Percentiles rank a stretch among this genome's conserved stretches.
Evolutionary conservation across 2,329 filamentous ascomycete genomes (phyloP).

Genomic region (Amylocarpus encephaloides): DNA sequence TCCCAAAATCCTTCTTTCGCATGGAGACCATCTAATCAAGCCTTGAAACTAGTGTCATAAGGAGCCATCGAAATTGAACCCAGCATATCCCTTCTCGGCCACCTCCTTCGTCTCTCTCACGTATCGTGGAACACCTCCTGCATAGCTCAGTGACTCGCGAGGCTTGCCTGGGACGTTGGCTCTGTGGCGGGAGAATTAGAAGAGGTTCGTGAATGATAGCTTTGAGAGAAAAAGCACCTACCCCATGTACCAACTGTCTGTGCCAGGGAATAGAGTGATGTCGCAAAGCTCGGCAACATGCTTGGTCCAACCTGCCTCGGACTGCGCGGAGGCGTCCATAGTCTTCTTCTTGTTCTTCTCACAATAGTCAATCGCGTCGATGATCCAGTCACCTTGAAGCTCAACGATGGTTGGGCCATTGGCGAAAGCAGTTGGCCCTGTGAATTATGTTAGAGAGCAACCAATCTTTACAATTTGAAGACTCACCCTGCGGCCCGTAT

Average conservation of each 20-base stretch:
- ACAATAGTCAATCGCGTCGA: slow-evolving; percentile 30
- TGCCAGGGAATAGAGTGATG: slow-evolving; percentile 28
- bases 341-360: slow-evolving; percentile 26
- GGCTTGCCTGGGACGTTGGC: slow-evolving; percentile 7
- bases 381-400: slow-evolving; percentile 36
- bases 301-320: slow-evolving; percentile 29
- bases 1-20: background rate
- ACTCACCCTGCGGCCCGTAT: slow-evolving; percentile 35
- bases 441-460: background rate
- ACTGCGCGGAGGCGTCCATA: slow-evolving; percentile 30
- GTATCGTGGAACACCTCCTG: slow-evolving; percentile 5
- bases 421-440: slow-evolving; percentile 31
- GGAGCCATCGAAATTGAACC: slow-evolving; percentile 6
- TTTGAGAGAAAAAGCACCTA: slow-evolving; percentile 1
- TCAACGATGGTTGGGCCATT: slow-evolving; percentile 37
- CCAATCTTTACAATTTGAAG: no score
- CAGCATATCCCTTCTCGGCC: slow-evolving; percentile 9
- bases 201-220: background rate
- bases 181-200: background rate
- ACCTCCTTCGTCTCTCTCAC: slow-evolving; percentile 6
- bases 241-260: slow-evolving; percentile 36
- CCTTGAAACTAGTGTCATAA: background rate
- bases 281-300: slow-evolving; percentile 27
- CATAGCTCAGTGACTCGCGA: slow-evolving; percentile 5
- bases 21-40: background rate